Base-by-base conservation (phyloP, 164 flowering plant species). In the Piper betle region DNA sequence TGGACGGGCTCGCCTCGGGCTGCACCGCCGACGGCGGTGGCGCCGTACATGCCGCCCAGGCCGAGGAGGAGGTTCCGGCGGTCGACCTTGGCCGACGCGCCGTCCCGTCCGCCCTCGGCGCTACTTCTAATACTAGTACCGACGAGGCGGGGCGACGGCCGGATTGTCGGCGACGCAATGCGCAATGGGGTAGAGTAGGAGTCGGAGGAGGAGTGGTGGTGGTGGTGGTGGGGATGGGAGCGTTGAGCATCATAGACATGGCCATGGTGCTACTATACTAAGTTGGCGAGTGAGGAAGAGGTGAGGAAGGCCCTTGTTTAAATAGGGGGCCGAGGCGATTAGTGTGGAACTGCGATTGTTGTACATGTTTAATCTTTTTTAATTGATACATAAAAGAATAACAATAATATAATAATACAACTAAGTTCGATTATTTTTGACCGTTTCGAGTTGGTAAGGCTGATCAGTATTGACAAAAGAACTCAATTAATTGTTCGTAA, bases 41-140 rank as follows among this genome's bases (percentile, higher is more conserved):
- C 64, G 0, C 64, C 58, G 11, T 62, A 62, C 15, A 62, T 15
- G 11, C 64, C 64, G 2, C 64, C 64, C 7, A 53, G 18, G 37
- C 50, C 58, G 48, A 62, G 58, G 5, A 61, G 63, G 20, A 61
- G 40, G 40, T 61, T 50, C 2, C 63, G 54, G 2, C 63, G 54
- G 42, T 61, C 63, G 4, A 62, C n/a, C 39, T 4, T 38, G 17
- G 19, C 25, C 19, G 19, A 37, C 4, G 39, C 15, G 1, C 50
- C 16, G 5, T 11, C 48, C 12, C 19, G 50, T 7, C n/a, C 19
- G 37, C n/a, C 17, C 16, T 37, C 25, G 3, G 3, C 37, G 54
- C 0, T 25, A 43, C 52, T 46, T 5, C 39, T 50, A 48, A 7
- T 16, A 50, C 41, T 48, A 25, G 55, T 50, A 16, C 17, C 11